phyloP scores from a whole-genome alignment of 1,139 yeast genomes.

The Yamadazyma triangularis region DNA sequence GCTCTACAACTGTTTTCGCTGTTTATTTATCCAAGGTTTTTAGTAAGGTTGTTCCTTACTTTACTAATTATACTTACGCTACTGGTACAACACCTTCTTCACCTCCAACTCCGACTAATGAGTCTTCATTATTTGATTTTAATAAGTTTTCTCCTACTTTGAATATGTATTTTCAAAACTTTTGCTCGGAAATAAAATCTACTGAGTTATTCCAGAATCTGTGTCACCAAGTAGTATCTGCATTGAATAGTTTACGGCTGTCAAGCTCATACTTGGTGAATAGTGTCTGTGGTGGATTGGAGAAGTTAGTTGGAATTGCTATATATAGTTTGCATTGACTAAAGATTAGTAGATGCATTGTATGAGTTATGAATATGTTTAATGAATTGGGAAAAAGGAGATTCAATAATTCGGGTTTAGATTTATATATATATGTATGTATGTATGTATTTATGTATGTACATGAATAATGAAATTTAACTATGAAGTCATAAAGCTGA shows the following conservation, averaged over 20 bases:
- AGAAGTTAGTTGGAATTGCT: conserved; percentile 15
- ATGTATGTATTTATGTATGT: background rate
- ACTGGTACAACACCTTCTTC: background rate
- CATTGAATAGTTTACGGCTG: conserved; percentile 6
- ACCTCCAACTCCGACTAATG: background rate
- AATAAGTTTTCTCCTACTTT: too few relatives aligned
- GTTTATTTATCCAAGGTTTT: conserved; percentile 25
- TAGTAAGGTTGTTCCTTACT: too few relatives aligned
- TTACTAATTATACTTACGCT: too few relatives aligned
- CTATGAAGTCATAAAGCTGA: conserved; percentile 59
- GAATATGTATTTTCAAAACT: too few relatives aligned
- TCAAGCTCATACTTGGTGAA: conserved; percentile 20
- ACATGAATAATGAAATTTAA: too few relatives aligned
- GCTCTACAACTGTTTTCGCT: too few relatives aligned
- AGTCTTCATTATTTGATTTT: too few relatives aligned
- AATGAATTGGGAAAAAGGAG: background rate
- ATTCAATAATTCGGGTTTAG: background rate
- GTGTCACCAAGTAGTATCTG: conserved; percentile 3
- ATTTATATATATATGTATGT: too few relatives aligned
- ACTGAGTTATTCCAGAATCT: too few relatives aligned
- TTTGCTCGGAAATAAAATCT: too few relatives aligned
- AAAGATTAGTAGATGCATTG: conserved; percentile 1
- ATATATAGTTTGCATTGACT: conserved; percentile 1
- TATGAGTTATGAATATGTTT: background rate
- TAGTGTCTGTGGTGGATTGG: conserved; percentile 23